Conservation (phyloP, 768 basidiomycete genomes). For the Scleroderma citrinum region DNA sequence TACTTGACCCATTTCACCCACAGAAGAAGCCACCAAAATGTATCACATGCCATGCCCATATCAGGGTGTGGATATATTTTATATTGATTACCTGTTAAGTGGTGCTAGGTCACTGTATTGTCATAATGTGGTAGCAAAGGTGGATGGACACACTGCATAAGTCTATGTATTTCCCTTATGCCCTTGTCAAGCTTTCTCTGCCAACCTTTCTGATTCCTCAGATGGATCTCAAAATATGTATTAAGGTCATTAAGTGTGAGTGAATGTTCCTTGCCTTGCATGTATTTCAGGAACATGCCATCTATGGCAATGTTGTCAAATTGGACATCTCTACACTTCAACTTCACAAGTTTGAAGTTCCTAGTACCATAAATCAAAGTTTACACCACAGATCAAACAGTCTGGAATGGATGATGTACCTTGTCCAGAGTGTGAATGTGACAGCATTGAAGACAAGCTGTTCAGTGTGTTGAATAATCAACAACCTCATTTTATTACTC, state of each 20-base stretch:
- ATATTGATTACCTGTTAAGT: conserved; percentile 2
- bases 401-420: not conserved
- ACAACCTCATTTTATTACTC: not conserved
- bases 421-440: not conserved
- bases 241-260: conserved; percentile 5
- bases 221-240: conserved; percentile 15
- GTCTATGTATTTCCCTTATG: conserved; percentile 13
- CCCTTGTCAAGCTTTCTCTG: conserved; percentile 20
- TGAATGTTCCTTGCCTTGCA: not conserved
- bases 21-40: not conserved
- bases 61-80: not conserved
- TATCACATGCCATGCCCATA: not conserved
- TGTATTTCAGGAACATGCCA: not conserved
- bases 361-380: conserved; percentile 8
- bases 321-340: conserved; percentile 18
- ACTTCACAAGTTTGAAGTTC: conserved; percentile 26
- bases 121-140: not conserved
- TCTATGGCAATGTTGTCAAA: not conserved
- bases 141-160: conserved; percentile 8
- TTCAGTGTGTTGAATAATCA: not conserved
- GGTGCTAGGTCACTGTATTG: not conserved
- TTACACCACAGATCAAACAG: no score
- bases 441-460: not conserved
- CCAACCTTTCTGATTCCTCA: conserved; percentile 20
- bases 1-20: conserved; percentile 3